Percentiles rank a stretch among this genome's conserved stretches.
Evolutionary conservation across 1,284 basidiomycete genomes (phyloP).

Genomic region (Ceraceosorus guamensis): DNA sequence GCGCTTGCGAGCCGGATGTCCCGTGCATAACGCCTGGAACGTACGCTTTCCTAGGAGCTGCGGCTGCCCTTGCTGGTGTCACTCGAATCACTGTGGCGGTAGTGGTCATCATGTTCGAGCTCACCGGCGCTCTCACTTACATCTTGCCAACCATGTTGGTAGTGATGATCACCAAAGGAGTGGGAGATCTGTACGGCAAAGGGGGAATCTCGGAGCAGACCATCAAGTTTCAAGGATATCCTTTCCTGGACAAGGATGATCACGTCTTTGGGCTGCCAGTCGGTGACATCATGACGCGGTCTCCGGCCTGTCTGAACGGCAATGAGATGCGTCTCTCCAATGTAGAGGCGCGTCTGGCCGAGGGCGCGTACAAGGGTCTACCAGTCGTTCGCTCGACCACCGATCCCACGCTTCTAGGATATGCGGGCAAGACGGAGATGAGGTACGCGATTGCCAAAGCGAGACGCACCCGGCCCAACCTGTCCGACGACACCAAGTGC

Average conservation of each 20-base stretch:
- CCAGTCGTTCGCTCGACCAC: constrained; percentile 63
- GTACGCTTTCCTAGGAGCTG: constrained; percentile 73
- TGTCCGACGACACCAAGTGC: constrained; percentile 25
- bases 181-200: constrained; percentile 87
- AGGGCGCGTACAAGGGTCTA: constrained; percentile 70
- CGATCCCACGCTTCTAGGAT: constrained; percentile 66
- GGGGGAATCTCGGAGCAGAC: constrained; percentile 94
- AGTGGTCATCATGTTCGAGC: constrained; percentile 93
- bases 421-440: constrained; percentile 78
- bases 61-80: constrained; percentile 66
- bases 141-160: constrained; percentile 99
- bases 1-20: constrained; percentile 78
- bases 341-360: constrained; percentile 52
- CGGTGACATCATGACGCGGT: constrained; percentile 76
- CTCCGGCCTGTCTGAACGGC: constrained; percentile 66
- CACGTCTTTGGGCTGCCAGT: constrained; percentile 76
- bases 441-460: constrained; percentile 71
- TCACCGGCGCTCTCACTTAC: constrained; percentile 96
- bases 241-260: constrained; percentile 74
- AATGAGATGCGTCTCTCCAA: constrained; percentile 69
- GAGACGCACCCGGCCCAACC: constrained; percentile 13
- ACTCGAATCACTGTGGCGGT: constrained; percentile 79
- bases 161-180: constrained; percentile 88
- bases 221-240: constrained; percentile 94
- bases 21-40: constrained; percentile 67